Base-by-base conservation (phyloP, 2,329 filamentous ascomycete genomes). In the Trichoderma sp. region DNA sequence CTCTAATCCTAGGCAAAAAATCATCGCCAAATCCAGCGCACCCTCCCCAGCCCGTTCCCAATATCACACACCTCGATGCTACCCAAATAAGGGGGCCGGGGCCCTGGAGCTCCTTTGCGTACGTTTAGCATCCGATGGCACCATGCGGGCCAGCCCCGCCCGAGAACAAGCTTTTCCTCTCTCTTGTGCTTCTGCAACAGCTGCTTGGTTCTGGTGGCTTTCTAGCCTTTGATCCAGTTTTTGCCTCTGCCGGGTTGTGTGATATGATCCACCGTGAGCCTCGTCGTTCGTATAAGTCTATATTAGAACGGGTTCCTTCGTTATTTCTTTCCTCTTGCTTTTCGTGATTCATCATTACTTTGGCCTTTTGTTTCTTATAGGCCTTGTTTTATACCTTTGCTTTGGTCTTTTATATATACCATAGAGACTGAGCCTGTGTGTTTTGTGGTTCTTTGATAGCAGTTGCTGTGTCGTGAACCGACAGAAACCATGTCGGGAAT, bases 51-150 rank as follows among this genome's bases (percentile, higher is more conserved):
- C 17, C 13, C 35, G 39, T 19, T 37, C 25, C 25, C 50, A 37
- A 58, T 19, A 58, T 45, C 63, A 45, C 48, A 53, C 48, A 53
- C 52, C 53, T 56, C 52, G 45, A 17, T 56, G 63, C 34, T 65
- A 65, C 63, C 63, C 29, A 56, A 65, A 56, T 7, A 48, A 32
- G 39, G 61, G 27, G 61, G 27, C 15, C 45, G 61, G 27, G 61
- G 27, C 15, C 45, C 27, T 34, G 63, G 39, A 56, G 52, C 63
- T 65, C 52, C 35, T 59, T 68, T 57, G 61, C 59, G 67, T 64
- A 39, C 53, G 54, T 68, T 59, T 64, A 64, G 67, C 59, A 64
- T 34, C 52, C 67, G 60, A 68, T 68, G 67, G 60, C 67, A 68
- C 67, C 67, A 68, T 68, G 65, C 57, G 54, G 66, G 29, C 67